Evolutionary conservation across 2,329 filamentous ascomycete genomes (phyloP), one percentile per base, ranked within the genome.

Genomic region (Drechslerella coelobrocha): DNA sequence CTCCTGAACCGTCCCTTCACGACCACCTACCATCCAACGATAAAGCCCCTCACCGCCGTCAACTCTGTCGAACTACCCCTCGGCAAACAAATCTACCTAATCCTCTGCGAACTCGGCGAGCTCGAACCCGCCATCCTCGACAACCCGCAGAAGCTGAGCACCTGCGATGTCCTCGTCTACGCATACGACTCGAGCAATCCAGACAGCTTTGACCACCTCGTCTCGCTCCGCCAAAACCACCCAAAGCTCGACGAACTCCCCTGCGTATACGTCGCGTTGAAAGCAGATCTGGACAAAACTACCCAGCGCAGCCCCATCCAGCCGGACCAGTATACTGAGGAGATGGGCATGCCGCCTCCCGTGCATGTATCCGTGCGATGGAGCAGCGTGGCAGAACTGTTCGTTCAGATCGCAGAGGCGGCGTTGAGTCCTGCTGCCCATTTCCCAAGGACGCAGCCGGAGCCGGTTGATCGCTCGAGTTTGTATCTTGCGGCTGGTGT

Each of bases 141-240:
- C 62, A 99, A 99, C 77, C 87, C 88, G 76, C 85, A 87, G 47
- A 96, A 95, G 79, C 83, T 99, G 12, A 91, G 96, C 76, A 88
- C 92, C 4, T 97, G 93, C 79, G 94, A 99, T 79, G 84, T 99
- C 23, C 85, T 99, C 48, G 96, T 93, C 79, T 97, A 96, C 79
- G 88, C 91, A 0, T 99, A 97, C 80, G 94, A 99, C 81, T 97
- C 93, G 1, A 95, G 92, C 0, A 92, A 99, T 72, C 93, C 94
- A 0, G 92, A 97, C 78, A 96, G 91, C 2, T 99, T 99, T 79
- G 87, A 89, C 0, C 92, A 97, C 77, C 91, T 99, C 57, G 89
- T 93, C 37, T 85, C 89, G 17, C 82, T 97, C 52, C 88, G 92
- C 27, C 84, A 86, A 61, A 89, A 88, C 75, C 89, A 93, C 74